Base-by-base conservation (phyloP, 768 basidiomycete species). In the Suillus fuscotomentosus region DNA sequence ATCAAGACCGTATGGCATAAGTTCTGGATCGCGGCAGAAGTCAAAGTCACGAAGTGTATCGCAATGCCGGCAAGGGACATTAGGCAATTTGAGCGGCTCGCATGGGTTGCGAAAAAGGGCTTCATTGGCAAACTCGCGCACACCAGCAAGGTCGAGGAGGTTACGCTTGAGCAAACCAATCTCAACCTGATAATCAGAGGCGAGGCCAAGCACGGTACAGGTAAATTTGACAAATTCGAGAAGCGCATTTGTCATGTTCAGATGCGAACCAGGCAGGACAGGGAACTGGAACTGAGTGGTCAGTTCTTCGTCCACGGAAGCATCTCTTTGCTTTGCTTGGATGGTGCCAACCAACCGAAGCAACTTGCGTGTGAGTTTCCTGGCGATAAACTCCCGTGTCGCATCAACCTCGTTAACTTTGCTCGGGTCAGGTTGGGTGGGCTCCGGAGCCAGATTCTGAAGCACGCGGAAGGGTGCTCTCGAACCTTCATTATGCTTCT, bases 71-170 rank as follows among this genome's bases (percentile, higher is more conserved):
- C 97, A 98, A 38, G 96, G 92, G 43, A 98, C 90, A 73, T 92
- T 92, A 51, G 88, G 81, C 34, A 99, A 76, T 69, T 91, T 90
- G 62, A 97, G 83, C 10, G 92, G 87, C 72, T 94, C 90, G 78
- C 95, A 98, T 0, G 96, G 96, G 73, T 97, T 97, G 61, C 87
- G 86, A 82, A 96, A 99, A 1, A 83, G 75, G 4, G 95, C 95
- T 59, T 95, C 92, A 60, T 80, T 79, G 8, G 94, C 88, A 70
- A 97, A 99, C 75, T 97, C 95, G 57, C 89, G 86, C 43, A 97
- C 83, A 13, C 90, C 88, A 45, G 96, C 85, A 55, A 98, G 79
- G 66, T 99, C 96, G 62, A 99, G 84, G 15, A 97, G 78, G 73
- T 90, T 99, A 43, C 94, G 88, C 76, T 92, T 93, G 68, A 99